Conservation (phyloP, 139 green algal genomes). For the Haematococcus lacustris region DNA sequence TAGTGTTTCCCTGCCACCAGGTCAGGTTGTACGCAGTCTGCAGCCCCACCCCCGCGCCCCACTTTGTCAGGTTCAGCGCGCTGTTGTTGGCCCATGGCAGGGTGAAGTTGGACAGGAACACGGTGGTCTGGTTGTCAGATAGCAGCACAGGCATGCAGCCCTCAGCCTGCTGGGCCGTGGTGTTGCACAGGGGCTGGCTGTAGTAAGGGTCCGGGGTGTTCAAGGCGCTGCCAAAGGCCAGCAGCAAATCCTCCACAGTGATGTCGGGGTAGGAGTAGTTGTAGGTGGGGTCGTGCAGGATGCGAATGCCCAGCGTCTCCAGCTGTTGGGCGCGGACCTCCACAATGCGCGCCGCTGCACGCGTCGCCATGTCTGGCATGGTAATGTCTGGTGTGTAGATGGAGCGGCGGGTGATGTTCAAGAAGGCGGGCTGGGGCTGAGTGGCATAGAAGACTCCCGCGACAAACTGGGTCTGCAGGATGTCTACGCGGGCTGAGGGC, state of each 20-base stretch:
- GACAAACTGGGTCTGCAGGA: slow-evolving; percentile 29
- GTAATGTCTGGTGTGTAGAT: slow-evolving; percentile 12
- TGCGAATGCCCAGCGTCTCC: neutral
- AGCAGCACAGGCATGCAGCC: slow-evolving; percentile 4
- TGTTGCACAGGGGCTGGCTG: neutral
- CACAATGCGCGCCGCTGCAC: slow-evolving; percentile 15
- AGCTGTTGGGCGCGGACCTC: slow-evolving; percentile 26
- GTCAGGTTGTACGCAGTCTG: slow-evolving; percentile 5
- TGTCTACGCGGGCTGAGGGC: slow-evolving; percentile 2
- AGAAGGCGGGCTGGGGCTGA: neutral
- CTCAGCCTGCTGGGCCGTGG: neutral
- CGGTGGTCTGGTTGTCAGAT: neutral
- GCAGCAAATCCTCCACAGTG: too few species aligned
- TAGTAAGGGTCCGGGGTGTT: neutral
- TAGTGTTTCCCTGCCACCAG: slow-evolving; percentile 28
- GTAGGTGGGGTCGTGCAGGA: neutral
- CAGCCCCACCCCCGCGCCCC: neutral
- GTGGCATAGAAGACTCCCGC: slow-evolving; percentile 6
- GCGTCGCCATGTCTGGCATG: slow-evolving; percentile 16
- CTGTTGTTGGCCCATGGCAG: neutral
- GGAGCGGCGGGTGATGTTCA: slow-evolving; percentile 20
- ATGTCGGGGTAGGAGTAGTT: slow-evolving; percentile 7
- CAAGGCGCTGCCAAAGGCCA: too few species aligned
- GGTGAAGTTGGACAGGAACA: slow-evolving; percentile 7
- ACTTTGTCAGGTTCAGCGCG: neutral